Base-by-base conservation (phyloP, 768 basidiomycete genomes). In the Pisolithus tinctorius region DNA sequence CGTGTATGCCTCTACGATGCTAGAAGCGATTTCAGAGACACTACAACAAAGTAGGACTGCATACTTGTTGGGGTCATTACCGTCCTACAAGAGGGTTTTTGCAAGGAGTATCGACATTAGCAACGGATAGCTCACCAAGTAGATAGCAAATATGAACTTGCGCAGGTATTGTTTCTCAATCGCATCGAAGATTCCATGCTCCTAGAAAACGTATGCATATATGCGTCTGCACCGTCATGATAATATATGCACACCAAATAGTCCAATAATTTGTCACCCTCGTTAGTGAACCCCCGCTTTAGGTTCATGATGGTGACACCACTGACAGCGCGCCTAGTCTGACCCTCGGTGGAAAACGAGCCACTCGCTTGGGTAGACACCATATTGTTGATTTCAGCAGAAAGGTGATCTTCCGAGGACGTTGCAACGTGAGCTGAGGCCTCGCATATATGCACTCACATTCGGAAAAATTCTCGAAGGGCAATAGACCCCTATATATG, bases 1-100 rank as follows among this genome's bases (percentile, higher is more conserved):
- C 0, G 88, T 91, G 60, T 91, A 93, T 13, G 91, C 84, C 64
- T 93, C 90, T 23, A 92, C 77, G 50, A 93, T 86, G 68, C 90
- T 93, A 56, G 16, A 27, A 55, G 10, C 49, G 40, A 43, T 17
- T 36, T 63, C 25, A 64, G 52, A n/a, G 38, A 29, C 14, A 30
- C 47, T 42, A 42, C 48, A 37, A 38, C 16, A 37, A 45, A 4
- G 31, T 53, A 50, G 53, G 62, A 6, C 27, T 26, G 16, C 70
- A 51, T 70, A 86, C 87, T 93, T 92, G 59, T 79, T 88, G 0
- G 92, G 92, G 66, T 94, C 86, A 55, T 87, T 81, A 51, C 74
- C 82, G 60, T 94, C 91, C 90, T 93, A 55, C 7, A 42, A 25
- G 16, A n/a, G 14, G 43, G 23, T 9, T 26, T 30, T 53, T 14